Evolutionary conservation across 257 asterid genomes (phyloP).

Genomic region (Lycium barbarum): DNA sequence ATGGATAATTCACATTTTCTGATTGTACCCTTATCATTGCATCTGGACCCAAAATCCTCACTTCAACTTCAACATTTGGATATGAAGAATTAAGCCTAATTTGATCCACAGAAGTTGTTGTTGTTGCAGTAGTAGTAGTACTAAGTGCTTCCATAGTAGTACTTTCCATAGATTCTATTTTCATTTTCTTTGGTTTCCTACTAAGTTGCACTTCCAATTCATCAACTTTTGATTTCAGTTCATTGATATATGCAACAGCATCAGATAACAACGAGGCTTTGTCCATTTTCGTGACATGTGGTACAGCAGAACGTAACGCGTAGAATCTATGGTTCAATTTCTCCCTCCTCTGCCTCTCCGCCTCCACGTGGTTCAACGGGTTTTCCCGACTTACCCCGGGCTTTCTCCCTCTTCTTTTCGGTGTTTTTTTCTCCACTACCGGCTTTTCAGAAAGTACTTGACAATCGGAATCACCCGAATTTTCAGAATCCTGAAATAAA

Average conservation of each 20-base stretch:
- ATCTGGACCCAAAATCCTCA: slow-evolving; percentile 66
- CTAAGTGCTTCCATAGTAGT: background rate
- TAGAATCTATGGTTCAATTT: slow-evolving; percentile 85
- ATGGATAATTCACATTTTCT: slow-evolving; percentile 52
- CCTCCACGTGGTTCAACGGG: slow-evolving; percentile 71
- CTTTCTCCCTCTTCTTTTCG: slow-evolving; percentile 70
- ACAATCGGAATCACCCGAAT: background rate
- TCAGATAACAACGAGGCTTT: slow-evolving; percentile 77
- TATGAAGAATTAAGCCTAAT: background rate
- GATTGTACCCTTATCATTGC: slow-evolving; percentile 86
- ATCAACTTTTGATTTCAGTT: slow-evolving; percentile 59
- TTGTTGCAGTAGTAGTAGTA: background rate
- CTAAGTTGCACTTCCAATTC: slow-evolving; percentile 15
- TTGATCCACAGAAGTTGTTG: background rate
- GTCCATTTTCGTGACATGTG: slow-evolving; percentile 83
- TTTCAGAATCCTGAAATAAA: background rate
- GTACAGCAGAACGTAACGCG: slow-evolving; percentile 79
- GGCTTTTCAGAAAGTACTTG: background rate
- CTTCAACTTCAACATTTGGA: slow-evolving; percentile 55
- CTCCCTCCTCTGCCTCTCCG: slow-evolving; percentile 90
- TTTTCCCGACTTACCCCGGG: slow-evolving; percentile 42
- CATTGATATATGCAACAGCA: slow-evolving; percentile 77
- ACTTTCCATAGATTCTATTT: background rate
- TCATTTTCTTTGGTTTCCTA: no score
- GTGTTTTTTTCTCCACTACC: background rate